phyloP scores from a whole-genome alignment of 2,329 filamentous ascomycete genomes.

The Teratosphaeriaceae sp. region DNA sequence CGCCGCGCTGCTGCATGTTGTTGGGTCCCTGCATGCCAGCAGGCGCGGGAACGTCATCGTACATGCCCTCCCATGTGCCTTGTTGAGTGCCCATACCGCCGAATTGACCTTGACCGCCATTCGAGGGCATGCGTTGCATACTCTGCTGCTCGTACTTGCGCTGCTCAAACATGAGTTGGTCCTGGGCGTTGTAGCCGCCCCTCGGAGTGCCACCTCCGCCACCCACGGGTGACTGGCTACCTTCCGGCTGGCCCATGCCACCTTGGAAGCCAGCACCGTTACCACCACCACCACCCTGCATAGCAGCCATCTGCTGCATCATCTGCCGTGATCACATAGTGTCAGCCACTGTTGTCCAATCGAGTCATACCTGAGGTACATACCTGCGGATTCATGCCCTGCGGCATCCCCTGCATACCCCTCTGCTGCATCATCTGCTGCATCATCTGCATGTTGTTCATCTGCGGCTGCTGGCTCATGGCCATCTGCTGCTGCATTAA shows the following conservation, averaged over 20 bases:
- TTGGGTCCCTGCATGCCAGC: slow-evolving; percentile 51
- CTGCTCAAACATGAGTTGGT: slow-evolving; percentile 70
- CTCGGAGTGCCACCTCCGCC: slow-evolving; percentile 19
- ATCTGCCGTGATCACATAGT: no score
- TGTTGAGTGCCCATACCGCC: slow-evolving; percentile 39
- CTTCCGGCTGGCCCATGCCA: slow-evolving; percentile 9
- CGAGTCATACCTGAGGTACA: no score
- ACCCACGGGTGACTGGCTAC: slow-evolving; percentile 18
- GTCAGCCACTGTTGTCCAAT: no score
- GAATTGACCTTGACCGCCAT: slow-evolving; percentile 13
- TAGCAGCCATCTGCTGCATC: slow-evolving; percentile 37
- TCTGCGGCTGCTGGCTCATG: slow-evolving; percentile 9
- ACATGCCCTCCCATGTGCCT: slow-evolving; percentile 96
- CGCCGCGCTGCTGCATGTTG: slow-evolving; percentile 42
- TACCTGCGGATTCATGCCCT: slow-evolving; percentile 53
- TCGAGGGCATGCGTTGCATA: slow-evolving; percentile 45
- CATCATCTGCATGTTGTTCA: slow-evolving; percentile 16
- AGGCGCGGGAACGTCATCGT: slow-evolving; percentile 87
- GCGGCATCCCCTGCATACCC: slow-evolving; percentile 46
- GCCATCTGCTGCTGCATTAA: slow-evolving; percentile 46
- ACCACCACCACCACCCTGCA: slow-evolving; percentile 39
- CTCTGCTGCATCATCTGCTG: slow-evolving; percentile 35
- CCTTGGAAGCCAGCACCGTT: slow-evolving; percentile 33
- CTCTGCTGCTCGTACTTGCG: slow-evolving; percentile 71
- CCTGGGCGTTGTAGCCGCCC: slow-evolving; percentile 59